phyloP scores from a whole-genome alignment of 768 basidiomycete species.

The Pulveroboletus sp. region DNA sequence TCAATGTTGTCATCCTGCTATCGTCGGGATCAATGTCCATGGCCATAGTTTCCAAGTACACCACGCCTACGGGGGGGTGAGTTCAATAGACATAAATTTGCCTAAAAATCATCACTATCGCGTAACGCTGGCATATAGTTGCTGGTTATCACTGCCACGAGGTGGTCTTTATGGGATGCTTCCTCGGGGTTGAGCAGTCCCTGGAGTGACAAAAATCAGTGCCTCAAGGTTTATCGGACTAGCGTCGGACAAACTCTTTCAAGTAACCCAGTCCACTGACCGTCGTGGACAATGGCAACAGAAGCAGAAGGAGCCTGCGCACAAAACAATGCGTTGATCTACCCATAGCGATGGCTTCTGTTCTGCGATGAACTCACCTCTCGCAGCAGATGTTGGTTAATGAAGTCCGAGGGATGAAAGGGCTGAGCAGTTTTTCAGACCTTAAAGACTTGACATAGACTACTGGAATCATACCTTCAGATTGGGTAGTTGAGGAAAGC shows the following conservation, averaged over 20 bases:
- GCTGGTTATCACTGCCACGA: neutral
- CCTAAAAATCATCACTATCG: neutral
- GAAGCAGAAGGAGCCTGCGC: conserved; percentile 6
- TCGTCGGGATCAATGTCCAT: neutral
- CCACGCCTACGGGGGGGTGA: neutral
- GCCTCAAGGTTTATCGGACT: too few species aligned
- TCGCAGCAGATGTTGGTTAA: conserved; percentile 6
- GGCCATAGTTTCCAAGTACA: neutral
- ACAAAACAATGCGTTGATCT: neutral
- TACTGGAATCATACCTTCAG: neutral
- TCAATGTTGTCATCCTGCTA: neutral
- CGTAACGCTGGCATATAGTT: neutral
- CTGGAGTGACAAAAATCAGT: neutral
- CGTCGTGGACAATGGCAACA: conserved; percentile 9
- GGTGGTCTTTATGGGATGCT: neutral
- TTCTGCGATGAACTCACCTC: neutral
- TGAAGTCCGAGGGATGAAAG: conserved; percentile 12
- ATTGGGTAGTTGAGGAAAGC: conserved; percentile 2
- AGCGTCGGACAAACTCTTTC: neutral
- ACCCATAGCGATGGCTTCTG: neutral
- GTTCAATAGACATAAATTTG: neutral
- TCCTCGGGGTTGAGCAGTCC: conserved; percentile 1
- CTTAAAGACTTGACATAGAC: neutral
- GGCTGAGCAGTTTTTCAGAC: neutral
- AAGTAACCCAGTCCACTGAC: conserved; percentile 7